Base-by-base conservation (phyloP, 441 rosid species). In the Adansonia madagascariensis region DNA sequence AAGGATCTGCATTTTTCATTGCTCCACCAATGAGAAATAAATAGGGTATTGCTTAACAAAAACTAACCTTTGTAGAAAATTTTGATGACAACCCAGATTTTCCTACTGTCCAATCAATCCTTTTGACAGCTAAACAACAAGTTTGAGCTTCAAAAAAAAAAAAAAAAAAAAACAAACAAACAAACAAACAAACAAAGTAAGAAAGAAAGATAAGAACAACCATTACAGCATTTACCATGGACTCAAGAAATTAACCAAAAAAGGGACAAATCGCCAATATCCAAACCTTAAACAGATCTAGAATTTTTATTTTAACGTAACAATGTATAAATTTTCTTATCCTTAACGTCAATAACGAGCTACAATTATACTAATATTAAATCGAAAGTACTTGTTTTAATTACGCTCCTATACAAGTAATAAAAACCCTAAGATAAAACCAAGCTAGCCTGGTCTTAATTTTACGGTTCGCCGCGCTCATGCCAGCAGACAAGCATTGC, bases 401-500 rank as follows among this genome's bases (percentile, higher is more conserved):
- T 41, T 61, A 27, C 66, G 39, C 76, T 82, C 81, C 71, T 79
- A 50, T 75, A 72, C 64, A 75, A 67, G 47, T 31, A 31, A 31
- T 31, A 31, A 31, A 31, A 31, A 31, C 39, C 39, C 39, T 31
- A 31, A 31, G 39, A 31, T 31, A 31, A 31, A 31, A 31, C 4
- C 9, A 47, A 15, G 41, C 1, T 39, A 55, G 41, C 14, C 5
- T 31, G 39, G 4, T 31, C 11, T 8, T 31, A 2, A 31, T 22
- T 7, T 86, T 77, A 91, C 20, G 83, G 71, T 6, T 89, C 93
- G 47, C 85, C 76, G 44, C 83, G 88, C 71, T 88, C 94, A 50
- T 80, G 89, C 97, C 97, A 92, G 80, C 98, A 92, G 59, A 94
- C 76, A 57, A 94, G 92, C 94, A 92, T 86, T n/a, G 94, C 94